Conservation (phyloP, 1,139 yeast genomes). For the Sugiyamaella castrensis region DNA sequence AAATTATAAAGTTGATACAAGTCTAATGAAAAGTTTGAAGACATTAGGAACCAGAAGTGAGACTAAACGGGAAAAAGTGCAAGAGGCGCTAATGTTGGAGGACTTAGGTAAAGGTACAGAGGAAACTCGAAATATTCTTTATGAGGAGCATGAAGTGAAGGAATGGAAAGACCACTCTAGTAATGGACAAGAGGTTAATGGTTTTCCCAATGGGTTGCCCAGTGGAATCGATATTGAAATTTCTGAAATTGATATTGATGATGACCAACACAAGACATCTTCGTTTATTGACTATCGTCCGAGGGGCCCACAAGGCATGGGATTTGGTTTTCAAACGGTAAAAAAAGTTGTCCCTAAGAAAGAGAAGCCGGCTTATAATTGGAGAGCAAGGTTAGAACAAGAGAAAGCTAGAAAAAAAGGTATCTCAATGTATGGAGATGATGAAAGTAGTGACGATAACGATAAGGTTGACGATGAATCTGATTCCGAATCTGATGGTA, state of each 20-base stretch:
- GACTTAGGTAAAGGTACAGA: constrained; percentile 71
- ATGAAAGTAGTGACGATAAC: constrained; percentile 23
- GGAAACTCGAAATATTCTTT: constrained; percentile 57
- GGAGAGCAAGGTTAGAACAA: constrained; percentile 54
- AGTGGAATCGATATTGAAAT: background rate
- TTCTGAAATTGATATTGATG: constrained; percentile 24
- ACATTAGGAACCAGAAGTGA: constrained; percentile 73
- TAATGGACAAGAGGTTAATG: constrained; percentile 16
- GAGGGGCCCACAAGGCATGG: constrained; percentile 55
- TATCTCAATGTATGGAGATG: constrained; percentile 30
- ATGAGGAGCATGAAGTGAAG: constrained; percentile 64
- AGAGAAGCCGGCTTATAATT: constrained; percentile 51
- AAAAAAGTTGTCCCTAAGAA: constrained; percentile 45
- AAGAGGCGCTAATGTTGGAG: constrained; percentile 74
- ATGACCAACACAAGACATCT: constrained; percentile 37
- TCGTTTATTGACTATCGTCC: constrained; percentile 76
- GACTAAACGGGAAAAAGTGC: constrained; percentile 66
- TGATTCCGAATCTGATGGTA: background rate
- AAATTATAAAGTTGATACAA: constrained; percentile 60
- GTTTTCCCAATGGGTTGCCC: constrained; percentile 9
- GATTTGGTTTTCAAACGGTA: constrained; percentile 58
- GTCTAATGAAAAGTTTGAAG: constrained; percentile 65
- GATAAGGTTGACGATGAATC: constrained; percentile 23
- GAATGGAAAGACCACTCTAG: constrained; percentile 54
- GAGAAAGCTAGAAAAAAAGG: constrained; percentile 41